Percentiles rank a stretch among this genome's conserved stretches.
phyloP scores from a whole-genome alignment of 495 filamentous ascomycete genomes.

The Podospora pseudocomata region DNA sequence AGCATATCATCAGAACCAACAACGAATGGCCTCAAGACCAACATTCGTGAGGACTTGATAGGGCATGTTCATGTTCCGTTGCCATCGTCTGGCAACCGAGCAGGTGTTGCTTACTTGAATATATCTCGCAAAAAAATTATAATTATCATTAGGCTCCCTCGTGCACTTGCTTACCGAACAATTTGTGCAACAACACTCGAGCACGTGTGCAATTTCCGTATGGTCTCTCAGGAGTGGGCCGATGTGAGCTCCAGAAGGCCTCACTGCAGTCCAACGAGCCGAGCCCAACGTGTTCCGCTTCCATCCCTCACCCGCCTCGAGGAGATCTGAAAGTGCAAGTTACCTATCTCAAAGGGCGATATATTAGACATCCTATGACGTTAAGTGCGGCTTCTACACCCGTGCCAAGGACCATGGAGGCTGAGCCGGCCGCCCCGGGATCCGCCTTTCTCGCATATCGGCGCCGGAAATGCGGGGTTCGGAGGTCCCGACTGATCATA shows the following conservation, averaged over 20 bases:
- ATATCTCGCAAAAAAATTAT: not conserved
- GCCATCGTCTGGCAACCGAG: not conserved
- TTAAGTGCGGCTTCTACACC: not conserved
- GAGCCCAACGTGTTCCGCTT: not conserved
- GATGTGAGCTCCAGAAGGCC: not conserved
- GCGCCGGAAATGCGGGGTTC: slow-evolving; percentile 6
- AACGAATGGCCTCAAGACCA: not conserved
- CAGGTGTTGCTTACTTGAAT: not conserved
- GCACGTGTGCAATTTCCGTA: not conserved
- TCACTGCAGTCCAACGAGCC: not conserved
- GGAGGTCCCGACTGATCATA: not conserved
- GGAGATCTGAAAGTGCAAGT: not conserved
- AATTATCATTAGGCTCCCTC: not conserved
- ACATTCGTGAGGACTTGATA: not conserved
- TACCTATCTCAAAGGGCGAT: not conserved
- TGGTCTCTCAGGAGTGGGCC: not conserved
- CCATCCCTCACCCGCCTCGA: not conserved
- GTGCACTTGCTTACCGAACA: not conserved
- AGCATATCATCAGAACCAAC: too few relatives aligned
- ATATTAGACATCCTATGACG: not conserved
- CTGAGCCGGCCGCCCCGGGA: slow-evolving; percentile 1
- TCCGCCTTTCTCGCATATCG: not conserved
- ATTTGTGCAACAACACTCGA: not conserved
- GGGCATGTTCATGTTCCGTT: not conserved
- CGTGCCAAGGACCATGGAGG: not conserved